Evolutionary conservation across 345 rosid species (phyloP).

Genomic region (Hibiscus mutabilis): DNA sequence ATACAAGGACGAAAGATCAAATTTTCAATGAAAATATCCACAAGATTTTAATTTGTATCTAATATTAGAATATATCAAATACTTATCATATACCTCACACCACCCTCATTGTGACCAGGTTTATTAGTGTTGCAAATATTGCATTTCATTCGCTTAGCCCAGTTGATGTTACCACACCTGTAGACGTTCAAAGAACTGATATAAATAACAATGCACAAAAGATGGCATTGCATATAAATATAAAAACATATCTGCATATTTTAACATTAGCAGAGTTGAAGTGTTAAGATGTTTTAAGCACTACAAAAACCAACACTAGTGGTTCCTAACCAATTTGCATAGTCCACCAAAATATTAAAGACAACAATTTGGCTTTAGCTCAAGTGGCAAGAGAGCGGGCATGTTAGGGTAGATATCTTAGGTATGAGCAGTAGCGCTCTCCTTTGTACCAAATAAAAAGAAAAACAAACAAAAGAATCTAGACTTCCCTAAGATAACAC

Average conservation of each 20-base stretch:
- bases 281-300: neutral
- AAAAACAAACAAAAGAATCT: neutral
- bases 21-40: neutral
- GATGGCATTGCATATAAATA: neutral
- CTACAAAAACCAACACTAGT: neutral
- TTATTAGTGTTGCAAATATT: constrained; percentile 95
- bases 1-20: neutral
- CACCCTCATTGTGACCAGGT: constrained; percentile 94
- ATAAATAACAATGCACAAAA: neutral
- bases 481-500: neutral
- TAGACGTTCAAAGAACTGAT: neutral
- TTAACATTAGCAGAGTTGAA: neutral
- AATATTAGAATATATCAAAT: neutral
- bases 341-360: neutral
- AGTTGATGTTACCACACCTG: constrained; percentile 97
- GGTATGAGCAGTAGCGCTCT: neutral
- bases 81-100: constrained; percentile 59
- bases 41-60: neutral
- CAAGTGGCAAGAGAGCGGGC: neutral
- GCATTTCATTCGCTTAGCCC: constrained; percentile 95
- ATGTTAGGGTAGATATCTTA: neutral
- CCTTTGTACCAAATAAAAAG: neutral
- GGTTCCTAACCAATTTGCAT: neutral
- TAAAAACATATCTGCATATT: neutral
- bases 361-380: neutral